A percentile compares a stretch with the other conserved stretches of the same genome.
Conservation (phyloP, 192 early-diverging fungal species). For the Thoreauomyces humboldtii region DNA sequence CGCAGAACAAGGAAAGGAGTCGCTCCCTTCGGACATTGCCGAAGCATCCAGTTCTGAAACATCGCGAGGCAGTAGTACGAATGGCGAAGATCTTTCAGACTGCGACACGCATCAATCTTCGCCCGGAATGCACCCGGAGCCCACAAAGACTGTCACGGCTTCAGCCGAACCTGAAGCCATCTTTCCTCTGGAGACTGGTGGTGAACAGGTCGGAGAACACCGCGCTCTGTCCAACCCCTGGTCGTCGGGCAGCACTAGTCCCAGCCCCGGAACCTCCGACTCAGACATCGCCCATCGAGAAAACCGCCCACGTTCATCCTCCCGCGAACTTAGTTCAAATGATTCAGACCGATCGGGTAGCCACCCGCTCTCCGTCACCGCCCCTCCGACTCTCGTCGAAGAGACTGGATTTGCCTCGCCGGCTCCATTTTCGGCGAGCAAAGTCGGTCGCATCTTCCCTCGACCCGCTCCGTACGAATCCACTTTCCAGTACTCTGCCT, state of each 20-base stretch:
- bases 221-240: too few relatives aligned
- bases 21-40: neutral
- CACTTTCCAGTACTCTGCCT: slow-evolving; percentile 29
- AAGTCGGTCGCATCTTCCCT: too few relatives aligned
- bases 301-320: slow-evolving; percentile 5
- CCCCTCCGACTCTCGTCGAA: too few relatives aligned
- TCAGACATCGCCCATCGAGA: neutral
- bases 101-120: neutral
- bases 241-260: slow-evolving; percentile 23
- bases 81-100: slow-evolving; percentile 3
- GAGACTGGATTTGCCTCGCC: too few relatives aligned
- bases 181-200: too few relatives aligned
- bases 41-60: slow-evolving; percentile 5
- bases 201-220: too few relatives aligned
- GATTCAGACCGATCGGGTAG: too few relatives aligned
- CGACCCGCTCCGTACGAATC: slow-evolving; percentile 12
- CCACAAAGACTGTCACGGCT: too few relatives aligned
- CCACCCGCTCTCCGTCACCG: too few relatives aligned
- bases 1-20: too few relatives aligned
- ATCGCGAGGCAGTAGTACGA: slow-evolving; percentile 2
- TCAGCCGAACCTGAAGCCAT: too few relatives aligned
- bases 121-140: neutral
- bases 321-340: neutral
- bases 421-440: too few relatives aligned
- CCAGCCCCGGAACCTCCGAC: slow-evolving; percentile 9